Percentiles rank a stretch among this genome's conserved stretches.
Conservation (phyloP, 805 yeast species). For the Starmerella bombicola region DNA sequence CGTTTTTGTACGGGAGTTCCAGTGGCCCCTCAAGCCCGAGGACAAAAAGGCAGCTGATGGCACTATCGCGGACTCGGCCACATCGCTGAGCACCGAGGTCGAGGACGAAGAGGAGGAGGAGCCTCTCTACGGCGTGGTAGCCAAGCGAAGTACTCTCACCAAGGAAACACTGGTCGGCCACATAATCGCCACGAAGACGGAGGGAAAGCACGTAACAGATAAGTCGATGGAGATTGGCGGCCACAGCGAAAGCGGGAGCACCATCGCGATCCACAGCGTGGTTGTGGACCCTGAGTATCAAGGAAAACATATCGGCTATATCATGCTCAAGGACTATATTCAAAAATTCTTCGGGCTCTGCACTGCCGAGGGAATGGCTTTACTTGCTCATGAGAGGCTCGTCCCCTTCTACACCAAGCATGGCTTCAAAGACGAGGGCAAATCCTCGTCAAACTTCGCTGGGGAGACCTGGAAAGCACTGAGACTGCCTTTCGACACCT, state of each 20-base stretch:
- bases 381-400: conserved; percentile 59
- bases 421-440: conserved; percentile 65
- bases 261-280: conserved; percentile 71
- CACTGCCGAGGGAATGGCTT: conserved; percentile 62
- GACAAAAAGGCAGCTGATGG: conserved; percentile 20
- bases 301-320: conserved; percentile 70
- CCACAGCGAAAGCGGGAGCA: conserved; percentile 61
- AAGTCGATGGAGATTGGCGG: conserved; percentile 32
- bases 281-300: conserved; percentile 67
- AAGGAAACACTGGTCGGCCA: conserved; percentile 41
- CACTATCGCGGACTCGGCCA: conserved; percentile 22
- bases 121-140: conserved; percentile 42
- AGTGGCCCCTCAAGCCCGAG: conserved; percentile 17
- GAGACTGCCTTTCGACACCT: conserved; percentile 22
- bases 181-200: conserved; percentile 21
- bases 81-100: conserved; percentile 4
- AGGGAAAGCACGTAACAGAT: conserved; percentile 11
- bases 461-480: conserved; percentile 42
- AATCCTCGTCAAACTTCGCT: conserved; percentile 46
- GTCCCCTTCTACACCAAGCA: conserved; percentile 67
- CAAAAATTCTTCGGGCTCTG: conserved; percentile 82
- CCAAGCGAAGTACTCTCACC: conserved; percentile 45
- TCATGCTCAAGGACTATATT: conserved; percentile 74
- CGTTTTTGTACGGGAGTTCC: conserved; percentile 42
- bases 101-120: conserved; percentile 21